Conservation (phyloP, 2,329 filamentous ascomycete genomes). For the Claviceps maximensis region DNA sequence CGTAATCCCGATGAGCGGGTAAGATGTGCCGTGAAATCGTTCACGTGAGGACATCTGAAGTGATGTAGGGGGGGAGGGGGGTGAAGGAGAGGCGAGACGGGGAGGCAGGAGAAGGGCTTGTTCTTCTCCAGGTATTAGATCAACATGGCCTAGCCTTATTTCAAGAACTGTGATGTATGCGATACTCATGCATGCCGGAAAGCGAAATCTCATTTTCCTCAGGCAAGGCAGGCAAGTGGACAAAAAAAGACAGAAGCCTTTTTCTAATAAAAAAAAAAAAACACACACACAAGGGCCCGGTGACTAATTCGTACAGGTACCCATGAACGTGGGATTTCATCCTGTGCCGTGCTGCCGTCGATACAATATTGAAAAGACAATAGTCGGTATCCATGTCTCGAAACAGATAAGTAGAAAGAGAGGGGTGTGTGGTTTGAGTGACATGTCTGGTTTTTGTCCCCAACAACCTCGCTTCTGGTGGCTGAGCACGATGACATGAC, state of each 20-base stretch:
- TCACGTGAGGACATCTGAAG: neutral
- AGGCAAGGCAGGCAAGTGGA: too few species aligned
- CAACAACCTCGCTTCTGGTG: neutral
- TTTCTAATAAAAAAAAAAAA: neutral
- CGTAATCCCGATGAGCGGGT: neutral
- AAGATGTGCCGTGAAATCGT: neutral
- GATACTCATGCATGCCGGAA: too few species aligned
- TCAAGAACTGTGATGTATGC: too few species aligned
- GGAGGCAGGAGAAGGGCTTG: too few species aligned
- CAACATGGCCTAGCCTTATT: too few species aligned
- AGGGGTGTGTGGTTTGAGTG: neutral
- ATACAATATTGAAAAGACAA: neutral
- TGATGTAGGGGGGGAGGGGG: too few species aligned
- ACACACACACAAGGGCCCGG: neutral
- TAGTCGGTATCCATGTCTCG: neutral
- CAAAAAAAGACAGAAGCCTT: too few species aligned
- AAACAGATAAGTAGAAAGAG: neutral
- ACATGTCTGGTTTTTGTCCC: neutral
- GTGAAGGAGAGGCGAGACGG: too few species aligned
- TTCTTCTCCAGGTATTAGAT: too few species aligned
- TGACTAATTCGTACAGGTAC: neutral
- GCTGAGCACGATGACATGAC: neutral
- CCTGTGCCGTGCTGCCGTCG: neutral
- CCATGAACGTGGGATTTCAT: neutral
- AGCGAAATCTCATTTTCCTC: too few species aligned